These are phyloP conservation scores for Phialophora chinensis DNA, from an alignment of 2,329 filamentous ascomycete species.

Conservation along the genomic window DNA sequence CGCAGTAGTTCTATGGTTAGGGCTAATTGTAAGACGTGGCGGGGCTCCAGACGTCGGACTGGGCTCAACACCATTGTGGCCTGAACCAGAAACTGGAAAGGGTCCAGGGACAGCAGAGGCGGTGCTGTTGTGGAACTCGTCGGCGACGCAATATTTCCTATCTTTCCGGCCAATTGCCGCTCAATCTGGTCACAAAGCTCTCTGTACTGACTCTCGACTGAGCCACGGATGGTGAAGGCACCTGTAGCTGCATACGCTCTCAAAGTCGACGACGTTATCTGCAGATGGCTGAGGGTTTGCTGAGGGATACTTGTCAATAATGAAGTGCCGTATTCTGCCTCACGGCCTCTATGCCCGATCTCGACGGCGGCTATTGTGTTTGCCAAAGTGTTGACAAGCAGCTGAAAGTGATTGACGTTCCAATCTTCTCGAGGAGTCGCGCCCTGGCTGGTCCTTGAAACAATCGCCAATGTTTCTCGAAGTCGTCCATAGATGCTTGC, in stretches of 20 bases:
- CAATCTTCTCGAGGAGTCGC: conserved; percentile 9
- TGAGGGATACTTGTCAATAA: conserved; percentile 84
- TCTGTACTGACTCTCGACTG: conserved; percentile 69
- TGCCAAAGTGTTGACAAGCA: conserved; percentile 34
- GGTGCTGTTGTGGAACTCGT: conserved; percentile 43
- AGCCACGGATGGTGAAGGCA: conserved; percentile 66
- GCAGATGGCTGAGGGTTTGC: conserved; percentile 81
- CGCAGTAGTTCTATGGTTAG: conserved; percentile 92
- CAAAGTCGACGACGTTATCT: conserved; percentile 85
- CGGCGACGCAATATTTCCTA: conserved; percentile 6
- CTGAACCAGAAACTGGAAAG: conserved; percentile 36
- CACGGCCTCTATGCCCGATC: conserved; percentile 86
- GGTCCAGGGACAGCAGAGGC: conserved; percentile 70
- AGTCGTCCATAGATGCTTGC: conserved; percentile 42
- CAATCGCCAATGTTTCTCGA: conserved; percentile 33
- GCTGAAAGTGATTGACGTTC: conserved; percentile 30
- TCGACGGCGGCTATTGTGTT: conserved; percentile 84
- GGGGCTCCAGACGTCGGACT: conserved; percentile 41
- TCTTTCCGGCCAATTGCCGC: conserved; percentile 50
- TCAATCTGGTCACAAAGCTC: conserved; percentile 62
- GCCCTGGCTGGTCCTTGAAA: conserved; percentile 18
- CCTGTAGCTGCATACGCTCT: conserved; percentile 83
- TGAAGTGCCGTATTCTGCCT: conserved; percentile 73
- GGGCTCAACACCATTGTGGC: conserved; percentile 36
- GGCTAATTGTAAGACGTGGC: conserved; percentile 81